phyloP scores from a whole-genome alignment of 805 yeast species.

The Kodamaea neixiangensis region DNA sequence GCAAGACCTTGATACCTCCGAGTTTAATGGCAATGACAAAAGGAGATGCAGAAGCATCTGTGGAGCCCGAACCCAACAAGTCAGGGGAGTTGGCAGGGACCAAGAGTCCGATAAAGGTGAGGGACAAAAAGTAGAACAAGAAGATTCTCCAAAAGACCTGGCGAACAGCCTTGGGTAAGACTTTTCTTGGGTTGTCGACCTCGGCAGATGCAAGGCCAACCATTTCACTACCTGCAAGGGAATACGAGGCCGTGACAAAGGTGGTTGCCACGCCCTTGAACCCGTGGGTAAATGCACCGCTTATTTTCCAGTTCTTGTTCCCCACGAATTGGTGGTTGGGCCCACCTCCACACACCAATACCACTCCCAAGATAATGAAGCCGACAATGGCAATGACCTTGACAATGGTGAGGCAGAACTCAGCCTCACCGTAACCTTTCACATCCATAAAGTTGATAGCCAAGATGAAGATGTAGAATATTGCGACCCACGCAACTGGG shows the following conservation, averaged over 20 bases:
- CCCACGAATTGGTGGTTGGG: conserved; percentile 39
- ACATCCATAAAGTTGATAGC: conserved; percentile 37
- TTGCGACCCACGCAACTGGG: conserved; percentile 40
- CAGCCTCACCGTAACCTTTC: conserved; percentile 41
- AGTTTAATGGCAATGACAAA: conserved; percentile 32
- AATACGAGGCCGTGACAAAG: conserved; percentile 39
- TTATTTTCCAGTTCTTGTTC: conserved; percentile 30
- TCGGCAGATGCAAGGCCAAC: conserved; percentile 43
- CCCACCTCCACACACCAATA: conserved; percentile 42
- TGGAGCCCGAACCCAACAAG: conserved; percentile 22
- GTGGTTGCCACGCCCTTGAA: conserved; percentile 41
- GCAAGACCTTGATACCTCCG: conserved; percentile 28
- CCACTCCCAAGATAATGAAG: conserved; percentile 37
- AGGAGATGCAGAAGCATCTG: conserved; percentile 25
- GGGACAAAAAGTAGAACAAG: conserved; percentile 35
- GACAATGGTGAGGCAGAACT: conserved; percentile 31
- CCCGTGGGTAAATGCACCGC: conserved; percentile 39
- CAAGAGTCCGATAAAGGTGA: conserved; percentile 26
- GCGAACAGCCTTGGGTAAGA: conserved; percentile 43
- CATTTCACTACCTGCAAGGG: conserved; percentile 40
- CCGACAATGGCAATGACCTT: conserved; percentile 40
- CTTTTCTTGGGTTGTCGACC: conserved; percentile 38
- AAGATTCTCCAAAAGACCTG: conserved; percentile 48
- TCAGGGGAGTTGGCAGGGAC: conserved; percentile 21
- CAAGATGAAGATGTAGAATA: conserved; percentile 33